Percentiles rank a stretch among this genome's conserved stretches.
These are phyloP conservation scores for Starmerella apis DNA, from an alignment of 805 yeast species.

Conservation along the genomic window DNA sequence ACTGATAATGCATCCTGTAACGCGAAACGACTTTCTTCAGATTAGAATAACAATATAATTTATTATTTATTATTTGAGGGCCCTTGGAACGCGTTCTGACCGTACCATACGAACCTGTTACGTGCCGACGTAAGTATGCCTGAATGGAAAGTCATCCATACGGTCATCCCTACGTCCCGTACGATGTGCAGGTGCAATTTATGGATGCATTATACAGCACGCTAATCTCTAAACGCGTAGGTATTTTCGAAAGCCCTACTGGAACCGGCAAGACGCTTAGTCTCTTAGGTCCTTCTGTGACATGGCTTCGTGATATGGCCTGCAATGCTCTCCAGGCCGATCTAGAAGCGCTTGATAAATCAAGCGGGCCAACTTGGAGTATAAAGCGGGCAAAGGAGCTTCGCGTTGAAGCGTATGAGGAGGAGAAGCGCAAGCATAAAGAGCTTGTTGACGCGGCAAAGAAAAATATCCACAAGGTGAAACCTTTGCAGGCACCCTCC, in stretches of 20 bases:
- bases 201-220: constrained; percentile 67
- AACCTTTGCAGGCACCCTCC: neutral
- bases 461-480: neutral
- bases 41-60: neutral
- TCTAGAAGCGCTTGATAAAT: constrained; percentile 30
- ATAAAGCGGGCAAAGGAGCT: constrained; percentile 33
- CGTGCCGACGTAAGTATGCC: neutral
- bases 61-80: neutral
- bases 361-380: constrained; percentile 66
- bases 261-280: constrained; percentile 88
- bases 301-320: constrained; percentile 58
- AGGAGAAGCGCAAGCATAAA: constrained; percentile 25
- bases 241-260: constrained; percentile 85
- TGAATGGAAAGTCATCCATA: constrained; percentile 29
- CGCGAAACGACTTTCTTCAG: neutral
- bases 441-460: constrained; percentile 19
- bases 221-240: constrained; percentile 46
- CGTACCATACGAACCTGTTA: neutral
- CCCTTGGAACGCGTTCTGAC: neutral
- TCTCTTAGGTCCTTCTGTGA: constrained; percentile 69
- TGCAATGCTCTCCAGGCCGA: constrained; percentile 18
- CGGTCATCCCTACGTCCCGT: constrained; percentile 75
- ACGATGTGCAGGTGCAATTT: constrained; percentile 61
- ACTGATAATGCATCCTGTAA: neutral
- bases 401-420: constrained; percentile 19